Conservation (phyloP, 1,139 yeast genomes). For the Blastobotrys arbuscula region DNA sequence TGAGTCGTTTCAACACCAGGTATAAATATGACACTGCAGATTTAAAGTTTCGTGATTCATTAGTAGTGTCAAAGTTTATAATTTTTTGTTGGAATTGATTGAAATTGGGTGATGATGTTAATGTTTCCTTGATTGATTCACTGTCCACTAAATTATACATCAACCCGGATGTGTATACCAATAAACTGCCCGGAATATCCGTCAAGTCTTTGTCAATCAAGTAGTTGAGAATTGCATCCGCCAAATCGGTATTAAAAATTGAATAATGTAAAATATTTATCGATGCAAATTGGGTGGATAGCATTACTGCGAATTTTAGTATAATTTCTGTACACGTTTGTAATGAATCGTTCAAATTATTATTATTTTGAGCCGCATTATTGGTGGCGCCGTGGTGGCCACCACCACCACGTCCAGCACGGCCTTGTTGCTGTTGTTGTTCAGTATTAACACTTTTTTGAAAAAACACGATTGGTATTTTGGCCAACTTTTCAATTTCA, state of each 20-base stretch:
- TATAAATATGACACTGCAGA: constrained; percentile 10
- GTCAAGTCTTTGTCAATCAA: neutral
- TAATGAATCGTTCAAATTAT: neutral
- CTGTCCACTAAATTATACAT: constrained; percentile 12
- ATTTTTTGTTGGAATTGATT: neutral
- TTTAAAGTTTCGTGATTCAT: neutral
- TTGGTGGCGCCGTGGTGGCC: neutral
- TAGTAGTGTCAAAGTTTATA: neutral
- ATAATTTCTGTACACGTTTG: constrained; percentile 4
- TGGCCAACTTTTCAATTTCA: neutral
- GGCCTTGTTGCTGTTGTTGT: neutral
- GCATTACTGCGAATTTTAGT: constrained; percentile 6
- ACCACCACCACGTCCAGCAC: neutral
- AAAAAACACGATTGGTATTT: neutral
- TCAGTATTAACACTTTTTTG: neutral
- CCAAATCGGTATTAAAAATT: constrained; percentile 4
- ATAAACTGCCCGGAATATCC: constrained; percentile 3
- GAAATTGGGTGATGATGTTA: neutral
- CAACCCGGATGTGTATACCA: constrained; percentile 9
- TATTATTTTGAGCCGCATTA: neutral
- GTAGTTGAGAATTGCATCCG: neutral
- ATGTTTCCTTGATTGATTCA: constrained; percentile 4
- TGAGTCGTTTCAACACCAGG: constrained; percentile 6
- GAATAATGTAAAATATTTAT: constrained; percentile 9
- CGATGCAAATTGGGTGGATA: constrained; percentile 10